These are phyloP conservation scores for Picea glauca DNA, from an alignment of 75 land plant genomes.

Conservation along the genomic window DNA sequence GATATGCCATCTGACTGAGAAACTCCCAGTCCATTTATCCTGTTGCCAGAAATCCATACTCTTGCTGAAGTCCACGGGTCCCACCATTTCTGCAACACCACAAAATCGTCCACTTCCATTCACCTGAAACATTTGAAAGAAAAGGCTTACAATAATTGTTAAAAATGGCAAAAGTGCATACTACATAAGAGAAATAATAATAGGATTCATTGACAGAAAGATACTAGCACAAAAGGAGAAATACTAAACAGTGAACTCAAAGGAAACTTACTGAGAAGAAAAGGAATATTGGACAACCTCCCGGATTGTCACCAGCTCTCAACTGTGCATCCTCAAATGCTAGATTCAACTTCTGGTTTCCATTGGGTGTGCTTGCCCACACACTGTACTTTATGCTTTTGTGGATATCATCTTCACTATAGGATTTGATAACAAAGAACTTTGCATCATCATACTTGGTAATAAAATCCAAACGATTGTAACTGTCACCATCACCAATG, in stretches of 20 bases:
- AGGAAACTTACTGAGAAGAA: slow-evolving; percentile 43
- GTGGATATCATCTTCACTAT: slow-evolving; percentile 52
- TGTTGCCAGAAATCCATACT: slow-evolving; percentile 89
- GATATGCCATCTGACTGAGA: slow-evolving; percentile 85
- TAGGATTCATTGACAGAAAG: background rate
- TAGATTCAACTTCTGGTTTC: slow-evolving; percentile 38
- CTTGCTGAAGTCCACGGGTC: slow-evolving; percentile 80
- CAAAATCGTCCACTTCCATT: slow-evolving; percentile 90
- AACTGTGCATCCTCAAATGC: slow-evolving; percentile 20
- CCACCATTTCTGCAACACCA: slow-evolving; percentile 90
- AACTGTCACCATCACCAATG: slow-evolving; percentile 23
- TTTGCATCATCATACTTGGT: slow-evolving; percentile 30
- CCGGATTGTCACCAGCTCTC: slow-evolving; percentile 15
- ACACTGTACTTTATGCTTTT: slow-evolving; percentile 49
- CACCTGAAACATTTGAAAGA: slow-evolving; percentile 38
- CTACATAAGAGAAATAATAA: background rate
- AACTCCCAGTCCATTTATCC: slow-evolving; percentile 87
- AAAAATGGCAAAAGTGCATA: background rate
- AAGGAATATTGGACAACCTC: slow-evolving; percentile 37
- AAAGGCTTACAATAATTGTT: background rate
- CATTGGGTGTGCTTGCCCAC: slow-evolving; percentile 51
- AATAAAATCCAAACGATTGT: slow-evolving; percentile 45
- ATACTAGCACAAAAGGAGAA: background rate
- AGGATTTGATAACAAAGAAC: slow-evolving; percentile 47
- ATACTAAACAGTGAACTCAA: background rate